Evolutionary conservation across 148 eudicot species (phyloP).

Genomic region (Talinum fruticosum): DNA sequence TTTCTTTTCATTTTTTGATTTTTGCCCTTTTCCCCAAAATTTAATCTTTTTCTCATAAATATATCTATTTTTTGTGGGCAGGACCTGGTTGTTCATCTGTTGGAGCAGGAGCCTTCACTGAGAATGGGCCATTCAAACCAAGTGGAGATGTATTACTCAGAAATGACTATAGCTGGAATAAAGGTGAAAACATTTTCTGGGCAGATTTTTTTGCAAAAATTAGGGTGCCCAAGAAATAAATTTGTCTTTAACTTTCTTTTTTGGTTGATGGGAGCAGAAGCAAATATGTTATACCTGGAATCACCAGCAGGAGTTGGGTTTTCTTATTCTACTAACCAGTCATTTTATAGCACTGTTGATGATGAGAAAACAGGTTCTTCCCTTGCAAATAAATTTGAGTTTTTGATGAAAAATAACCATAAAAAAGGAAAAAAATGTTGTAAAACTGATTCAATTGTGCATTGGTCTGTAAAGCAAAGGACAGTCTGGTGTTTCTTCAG

Average conservation of each 20-base stretch:
- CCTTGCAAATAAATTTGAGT: no score
- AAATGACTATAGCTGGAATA: conserved; percentile 75
- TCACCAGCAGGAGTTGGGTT: conserved; percentile 86
- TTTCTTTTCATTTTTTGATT: background rate
- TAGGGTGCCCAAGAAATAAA: background rate
- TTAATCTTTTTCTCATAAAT: background rate
- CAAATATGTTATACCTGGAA: conserved; percentile 77
- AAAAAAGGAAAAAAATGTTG: background rate
- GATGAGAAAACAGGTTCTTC: conserved; percentile 59
- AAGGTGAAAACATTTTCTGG: conserved; percentile 34
- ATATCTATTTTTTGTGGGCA: conserved; percentile 13
- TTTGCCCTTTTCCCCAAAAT: background rate
- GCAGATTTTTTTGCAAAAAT: background rate
- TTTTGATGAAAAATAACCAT: background rate
- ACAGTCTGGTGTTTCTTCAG: conserved; percentile 58
- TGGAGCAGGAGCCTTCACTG: conserved; percentile 74
- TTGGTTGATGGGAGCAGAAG: conserved; percentile 43
- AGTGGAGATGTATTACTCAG: conserved; percentile 46
- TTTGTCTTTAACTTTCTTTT: background rate
- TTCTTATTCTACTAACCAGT: conserved; percentile 55
- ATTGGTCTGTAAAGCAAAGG: conserved; percentile 38
- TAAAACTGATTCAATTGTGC: background rate
- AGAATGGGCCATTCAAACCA: conserved; percentile 75
- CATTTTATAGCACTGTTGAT: conserved; percentile 46
- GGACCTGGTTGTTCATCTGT: conserved; percentile 89